These are phyloP conservation scores for Cyberlindnera nakhonratchasimensis DNA, from an alignment of 805 yeast species.

Conservation along the genomic window DNA sequence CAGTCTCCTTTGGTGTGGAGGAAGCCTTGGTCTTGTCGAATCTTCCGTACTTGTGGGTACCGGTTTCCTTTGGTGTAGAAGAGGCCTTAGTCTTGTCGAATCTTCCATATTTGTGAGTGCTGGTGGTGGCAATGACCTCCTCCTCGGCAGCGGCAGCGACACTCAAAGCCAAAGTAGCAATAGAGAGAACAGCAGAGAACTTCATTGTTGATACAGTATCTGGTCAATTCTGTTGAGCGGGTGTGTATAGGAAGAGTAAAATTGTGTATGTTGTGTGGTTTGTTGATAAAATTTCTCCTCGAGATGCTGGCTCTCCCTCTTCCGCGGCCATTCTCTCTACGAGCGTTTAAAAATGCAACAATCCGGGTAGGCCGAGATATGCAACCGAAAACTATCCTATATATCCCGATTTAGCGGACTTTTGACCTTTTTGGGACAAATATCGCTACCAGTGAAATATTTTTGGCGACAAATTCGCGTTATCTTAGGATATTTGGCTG, in stretches of 20 bases:
- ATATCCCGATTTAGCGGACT: background rate
- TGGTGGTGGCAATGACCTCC: constrained; percentile 15
- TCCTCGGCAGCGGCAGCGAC: constrained; percentile 23
- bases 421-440: background rate
- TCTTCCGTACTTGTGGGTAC: constrained; percentile 55
- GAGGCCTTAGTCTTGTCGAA: constrained; percentile 13
- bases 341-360: background rate
- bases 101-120: background rate
- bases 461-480: too few relatives aligned
- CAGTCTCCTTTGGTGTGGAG: constrained; percentile 34
- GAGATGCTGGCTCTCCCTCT: background rate
- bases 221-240: too few relatives aligned
- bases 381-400: background rate
- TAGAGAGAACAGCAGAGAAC: constrained; percentile 21
- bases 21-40: constrained; percentile 45
- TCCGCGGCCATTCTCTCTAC: background rate
- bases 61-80: constrained; percentile 27
- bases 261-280: too few relatives aligned
- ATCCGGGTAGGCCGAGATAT: background rate
- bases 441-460: too few relatives aligned
- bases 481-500: too few relatives aligned
- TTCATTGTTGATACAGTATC: constrained; percentile 24
- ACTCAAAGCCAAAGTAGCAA: constrained; percentile 21
- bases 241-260: background rate
- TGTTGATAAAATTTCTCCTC: background rate